These are phyloP conservation scores for Diplodia mutila DNA, from an alignment of 2,329 filamentous ascomycete genomes.

Conservation along the genomic window DNA sequence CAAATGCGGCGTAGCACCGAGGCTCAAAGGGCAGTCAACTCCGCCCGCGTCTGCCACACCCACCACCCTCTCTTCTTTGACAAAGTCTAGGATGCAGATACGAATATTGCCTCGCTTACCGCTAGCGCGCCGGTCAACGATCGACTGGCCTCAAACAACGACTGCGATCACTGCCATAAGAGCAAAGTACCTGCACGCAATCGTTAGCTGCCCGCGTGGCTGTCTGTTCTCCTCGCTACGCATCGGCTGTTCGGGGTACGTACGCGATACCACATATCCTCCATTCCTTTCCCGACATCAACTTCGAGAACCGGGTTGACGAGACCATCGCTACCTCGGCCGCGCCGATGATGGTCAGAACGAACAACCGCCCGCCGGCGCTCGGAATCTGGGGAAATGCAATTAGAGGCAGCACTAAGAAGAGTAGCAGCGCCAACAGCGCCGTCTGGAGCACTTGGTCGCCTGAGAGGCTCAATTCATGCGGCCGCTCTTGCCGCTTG, in stretches of 20 bases:
- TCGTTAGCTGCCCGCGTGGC: constrained; percentile 22
- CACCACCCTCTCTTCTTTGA: not conserved
- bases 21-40: constrained; percentile 14
- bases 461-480: constrained; percentile 4
- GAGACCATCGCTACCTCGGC: constrained; percentile 41
- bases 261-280: constrained; percentile 43
- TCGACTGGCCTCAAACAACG: constrained; percentile 29
- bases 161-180: constrained; percentile 47
- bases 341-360: constrained; percentile 44
- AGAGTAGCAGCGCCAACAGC: constrained; percentile 42
- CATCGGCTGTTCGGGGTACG: constrained; percentile 31
- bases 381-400: constrained; percentile 49
- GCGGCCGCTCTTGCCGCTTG: constrained; percentile 20
- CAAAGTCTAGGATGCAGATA: constrained; percentile 15
- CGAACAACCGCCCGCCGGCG: constrained; percentile 45
- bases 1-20: constrained; percentile 13
- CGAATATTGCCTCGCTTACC: constrained; percentile 21
- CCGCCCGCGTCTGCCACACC: constrained; percentile 10
- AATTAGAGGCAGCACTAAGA: constrained; percentile 43
- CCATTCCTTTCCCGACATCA: constrained; percentile 48
- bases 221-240: constrained; percentile 3
- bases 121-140: not conserved
- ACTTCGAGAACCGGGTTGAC: constrained; percentile 39
- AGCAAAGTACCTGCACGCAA: constrained; percentile 44
- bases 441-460: constrained; percentile 18